A percentile compares a stretch with the other conserved stretches of the same genome.
phyloP scores from a whole-genome alignment of 163 green algal species.

The Coccomyxa subellipsoidea region DNA sequence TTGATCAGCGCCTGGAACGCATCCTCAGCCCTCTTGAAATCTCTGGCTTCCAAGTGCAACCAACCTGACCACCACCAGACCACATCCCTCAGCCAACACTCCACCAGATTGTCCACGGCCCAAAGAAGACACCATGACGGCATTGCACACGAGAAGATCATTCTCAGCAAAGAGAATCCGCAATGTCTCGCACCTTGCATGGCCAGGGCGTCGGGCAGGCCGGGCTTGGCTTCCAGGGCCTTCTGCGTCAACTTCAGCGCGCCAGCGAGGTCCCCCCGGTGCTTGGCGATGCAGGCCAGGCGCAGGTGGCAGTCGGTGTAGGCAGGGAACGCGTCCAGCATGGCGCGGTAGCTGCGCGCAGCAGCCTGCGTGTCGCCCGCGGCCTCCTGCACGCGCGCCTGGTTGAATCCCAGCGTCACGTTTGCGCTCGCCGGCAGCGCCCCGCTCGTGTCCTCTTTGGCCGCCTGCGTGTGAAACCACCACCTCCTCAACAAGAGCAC shows the following conservation, averaged over 20 bases:
- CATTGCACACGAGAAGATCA: no score
- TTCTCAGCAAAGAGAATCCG: no score
- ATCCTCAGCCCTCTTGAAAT: constrained; percentile 46
- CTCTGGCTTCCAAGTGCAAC: constrained; percentile 60
- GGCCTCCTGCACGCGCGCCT: constrained; percentile 71
- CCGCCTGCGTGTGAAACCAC: background rate
- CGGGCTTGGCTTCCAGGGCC: constrained; percentile 25
- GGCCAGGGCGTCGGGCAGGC: constrained; percentile 48
- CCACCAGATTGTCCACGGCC: no score
- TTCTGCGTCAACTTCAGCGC: constrained; percentile 43
- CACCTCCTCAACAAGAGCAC: background rate
- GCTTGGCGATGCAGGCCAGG: constrained; percentile 69
- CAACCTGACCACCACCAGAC: constrained; percentile 17
- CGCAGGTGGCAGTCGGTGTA: constrained; percentile 88
- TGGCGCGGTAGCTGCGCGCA: constrained; percentile 49
- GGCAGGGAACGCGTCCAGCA: constrained; percentile 71
- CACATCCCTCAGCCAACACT: no score
- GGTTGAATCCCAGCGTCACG: constrained; percentile 85
- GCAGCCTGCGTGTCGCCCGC: constrained; percentile 52
- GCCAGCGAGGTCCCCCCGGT: constrained; percentile 47
- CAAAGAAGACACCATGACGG: no score
- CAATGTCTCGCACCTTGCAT: constrained; percentile 39
- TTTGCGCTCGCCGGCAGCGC: constrained; percentile 31
- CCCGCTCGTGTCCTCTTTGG: background rate
- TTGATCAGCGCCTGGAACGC: constrained; percentile 43